Percentiles rank a stretch among this genome's conserved stretches.
Evolutionary conservation across 108 stramenopile genomes (phyloP).

Genomic region (Pseudonitzschia pungens): DNA sequence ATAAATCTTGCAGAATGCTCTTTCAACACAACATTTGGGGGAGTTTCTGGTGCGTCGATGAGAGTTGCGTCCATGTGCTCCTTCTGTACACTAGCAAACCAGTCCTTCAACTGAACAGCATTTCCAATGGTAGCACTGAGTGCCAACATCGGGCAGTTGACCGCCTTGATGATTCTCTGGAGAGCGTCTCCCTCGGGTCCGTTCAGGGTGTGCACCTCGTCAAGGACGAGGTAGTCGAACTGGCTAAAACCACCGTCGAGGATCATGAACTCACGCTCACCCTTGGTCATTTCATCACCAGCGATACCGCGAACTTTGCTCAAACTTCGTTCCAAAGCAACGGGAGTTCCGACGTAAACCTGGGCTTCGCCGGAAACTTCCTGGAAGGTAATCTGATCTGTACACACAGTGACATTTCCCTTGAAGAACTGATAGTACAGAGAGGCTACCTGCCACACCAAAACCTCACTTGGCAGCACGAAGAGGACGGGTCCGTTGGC

Average conservation of each 20-base stretch:
- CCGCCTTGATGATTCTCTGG: slow-evolving; percentile 93
- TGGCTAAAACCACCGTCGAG: slow-evolving; percentile 95
- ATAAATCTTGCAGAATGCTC: slow-evolving; percentile 95
- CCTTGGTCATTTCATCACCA: slow-evolving; percentile 92
- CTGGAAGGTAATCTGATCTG: slow-evolving; percentile 89
- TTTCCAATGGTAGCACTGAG: slow-evolving; percentile 99
- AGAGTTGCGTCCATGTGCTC: slow-evolving; percentile 77
- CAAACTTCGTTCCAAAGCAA: slow-evolving; percentile 90
- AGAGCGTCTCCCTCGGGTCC: slow-evolving; percentile 98
- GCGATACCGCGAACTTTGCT: slow-evolving; percentile 94
- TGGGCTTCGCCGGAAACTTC: slow-evolving; percentile 88
- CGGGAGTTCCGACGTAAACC: slow-evolving; percentile 97
- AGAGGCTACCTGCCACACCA: slow-evolving; percentile 99
- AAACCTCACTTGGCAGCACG: slow-evolving; percentile 97
- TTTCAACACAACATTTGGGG: slow-evolving; percentile 77
- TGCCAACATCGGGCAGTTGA: slow-evolving; percentile 95
- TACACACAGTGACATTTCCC: slow-evolving; percentile 93
- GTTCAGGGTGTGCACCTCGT: slow-evolving; percentile 98
- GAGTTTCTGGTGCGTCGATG: slow-evolving; percentile 62
- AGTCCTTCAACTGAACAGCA: slow-evolving; percentile 89
- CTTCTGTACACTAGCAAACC: slow-evolving; percentile 90
- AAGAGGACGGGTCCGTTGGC: slow-evolving; percentile 91
- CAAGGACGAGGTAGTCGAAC: slow-evolving; percentile 97
- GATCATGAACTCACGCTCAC: slow-evolving; percentile 92
- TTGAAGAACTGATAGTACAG: slow-evolving; percentile 96